Base-by-base conservation (phyloP, 164 flowering plant species). In the Vitis amurensis region DNA sequence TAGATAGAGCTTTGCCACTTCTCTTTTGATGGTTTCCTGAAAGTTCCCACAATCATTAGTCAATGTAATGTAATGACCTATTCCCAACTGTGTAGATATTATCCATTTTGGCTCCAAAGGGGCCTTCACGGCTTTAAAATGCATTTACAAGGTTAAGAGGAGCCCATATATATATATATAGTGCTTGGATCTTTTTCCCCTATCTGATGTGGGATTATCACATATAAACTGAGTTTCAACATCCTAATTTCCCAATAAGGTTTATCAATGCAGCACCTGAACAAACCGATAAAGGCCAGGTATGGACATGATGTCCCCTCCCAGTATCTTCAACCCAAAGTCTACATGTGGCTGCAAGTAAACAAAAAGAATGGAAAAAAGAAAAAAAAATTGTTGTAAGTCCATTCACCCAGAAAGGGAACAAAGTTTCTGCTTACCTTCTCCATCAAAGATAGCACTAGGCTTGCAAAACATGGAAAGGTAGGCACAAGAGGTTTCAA, bases 251-350 rank as follows among this genome's bases (percentile, higher is more conserved):
- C 44, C 44, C 44, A 37, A 15, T n/a, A 47, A 11, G 2, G 58
- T 31, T 56, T 55, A 67, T 31, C 4, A 37, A 37, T 37, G 55
- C 44, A 69, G 79, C 79, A 95, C 98, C 98, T 93, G 97, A 73
- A 89, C 79, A 74, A 63, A 81, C 44, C 63, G 86, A 77, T 93
- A 89, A 7, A 95, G 73, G 52, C 97, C 96, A 30, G 98, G 99
- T 64, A 95, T 87, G 61, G 98, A 80, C 99, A 95, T 93, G 60
- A 95, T 63, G 73, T 95, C 98, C 14, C 84, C 92, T 63, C 96
- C 97, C 31, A 87, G 70, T 7, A 95, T 15, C 66, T 83, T 87
- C 76, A 93, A 27, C 64, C 98, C 98, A 63, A 93, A 93, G 74
- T 95, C 99, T 17, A 93, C 74, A 67, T 85, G 85, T 4, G 99